These are phyloP conservation scores for Dendrostoma leiphaemia DNA, from an alignment of 2,329 filamentous ascomycete genomes.

Conservation along the genomic window DNA sequence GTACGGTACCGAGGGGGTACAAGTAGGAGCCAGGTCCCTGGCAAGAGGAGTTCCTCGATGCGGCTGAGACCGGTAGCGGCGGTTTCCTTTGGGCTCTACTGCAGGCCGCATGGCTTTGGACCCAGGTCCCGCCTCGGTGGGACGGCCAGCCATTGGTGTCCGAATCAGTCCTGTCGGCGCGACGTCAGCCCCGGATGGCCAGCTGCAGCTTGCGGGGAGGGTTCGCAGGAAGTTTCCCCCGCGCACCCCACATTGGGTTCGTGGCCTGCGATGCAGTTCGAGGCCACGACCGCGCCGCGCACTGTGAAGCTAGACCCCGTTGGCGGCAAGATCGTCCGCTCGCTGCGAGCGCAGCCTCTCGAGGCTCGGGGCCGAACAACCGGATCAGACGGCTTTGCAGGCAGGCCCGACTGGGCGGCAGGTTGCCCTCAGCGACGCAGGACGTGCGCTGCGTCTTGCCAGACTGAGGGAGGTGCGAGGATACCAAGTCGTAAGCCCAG, in stretches of 20 bases:
- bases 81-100: conserved; percentile 1
- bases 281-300: not conserved
- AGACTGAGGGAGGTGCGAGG: no score
- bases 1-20: no score
- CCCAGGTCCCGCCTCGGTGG: not conserved
- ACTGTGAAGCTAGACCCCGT: not conserved
- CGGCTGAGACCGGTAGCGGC: not conserved
- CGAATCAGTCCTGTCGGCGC: not conserved
- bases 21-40: no score
- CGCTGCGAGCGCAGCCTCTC: not conserved
- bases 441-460: no score
- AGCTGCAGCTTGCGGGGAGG: not conserved
- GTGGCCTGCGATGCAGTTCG: not conserved
- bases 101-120: not conserved
- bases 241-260: no score
- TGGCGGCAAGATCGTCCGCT: not conserved
- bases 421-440: no score
- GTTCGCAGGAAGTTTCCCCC: not conserved
- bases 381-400: not conserved
- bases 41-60: not conserved
- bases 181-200: not conserved
- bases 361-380: not conserved
- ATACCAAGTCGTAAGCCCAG: not conserved
- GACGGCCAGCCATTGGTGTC: no score
- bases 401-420: no score